A percentile compares a stretch with the other conserved stretches of the same genome.
phyloP scores from a whole-genome alignment of 352 stramenopile species.

The Pythium myriotylum region DNA sequence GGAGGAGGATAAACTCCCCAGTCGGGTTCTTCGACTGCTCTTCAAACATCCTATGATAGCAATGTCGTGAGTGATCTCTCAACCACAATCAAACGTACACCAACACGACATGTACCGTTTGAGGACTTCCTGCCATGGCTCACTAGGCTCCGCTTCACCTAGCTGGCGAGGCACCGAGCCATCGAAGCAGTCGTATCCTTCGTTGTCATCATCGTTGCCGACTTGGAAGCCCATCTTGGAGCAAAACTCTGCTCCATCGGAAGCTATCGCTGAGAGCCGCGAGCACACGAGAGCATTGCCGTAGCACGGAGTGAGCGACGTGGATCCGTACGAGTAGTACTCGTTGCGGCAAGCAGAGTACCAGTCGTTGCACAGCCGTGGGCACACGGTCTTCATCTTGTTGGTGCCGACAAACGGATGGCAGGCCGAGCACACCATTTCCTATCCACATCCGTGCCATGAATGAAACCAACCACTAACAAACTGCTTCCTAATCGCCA shows the following conservation, averaged over 20 bases:
- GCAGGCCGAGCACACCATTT: constrained; percentile 82
- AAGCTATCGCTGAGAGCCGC: constrained; percentile 58
- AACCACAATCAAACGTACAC: background rate
- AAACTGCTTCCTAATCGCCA: background rate
- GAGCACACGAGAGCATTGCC: constrained; percentile 85
- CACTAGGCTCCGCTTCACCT: constrained; percentile 54
- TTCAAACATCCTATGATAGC: constrained; percentile 46
- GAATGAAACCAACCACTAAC: too few relatives aligned
- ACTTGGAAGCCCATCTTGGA: constrained; percentile 82
- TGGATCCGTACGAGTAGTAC: constrained; percentile 69
- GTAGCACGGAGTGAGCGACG: constrained; percentile 73
- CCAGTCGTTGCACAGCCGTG: constrained; percentile 77
- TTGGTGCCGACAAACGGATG: constrained; percentile 79
- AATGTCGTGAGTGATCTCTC: background rate
- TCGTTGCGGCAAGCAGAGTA: constrained; percentile 68
- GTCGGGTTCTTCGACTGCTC: constrained; percentile 76
- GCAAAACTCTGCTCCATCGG: constrained; percentile 66
- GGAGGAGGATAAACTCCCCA: constrained; percentile 57
- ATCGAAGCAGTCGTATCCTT: constrained; percentile 83
- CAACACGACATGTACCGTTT: constrained; percentile 32
- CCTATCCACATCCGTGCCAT: too few relatives aligned
- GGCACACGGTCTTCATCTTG: constrained; percentile 75
- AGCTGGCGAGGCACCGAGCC: constrained; percentile 66
- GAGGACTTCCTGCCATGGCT: constrained; percentile 57
- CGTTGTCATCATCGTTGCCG: constrained; percentile 57